Percentiles rank a stretch among this genome's conserved stretches.
Conservation (phyloP, 2,329 filamentous ascomycete genomes). For the Emericellopsis cladophorae region DNA sequence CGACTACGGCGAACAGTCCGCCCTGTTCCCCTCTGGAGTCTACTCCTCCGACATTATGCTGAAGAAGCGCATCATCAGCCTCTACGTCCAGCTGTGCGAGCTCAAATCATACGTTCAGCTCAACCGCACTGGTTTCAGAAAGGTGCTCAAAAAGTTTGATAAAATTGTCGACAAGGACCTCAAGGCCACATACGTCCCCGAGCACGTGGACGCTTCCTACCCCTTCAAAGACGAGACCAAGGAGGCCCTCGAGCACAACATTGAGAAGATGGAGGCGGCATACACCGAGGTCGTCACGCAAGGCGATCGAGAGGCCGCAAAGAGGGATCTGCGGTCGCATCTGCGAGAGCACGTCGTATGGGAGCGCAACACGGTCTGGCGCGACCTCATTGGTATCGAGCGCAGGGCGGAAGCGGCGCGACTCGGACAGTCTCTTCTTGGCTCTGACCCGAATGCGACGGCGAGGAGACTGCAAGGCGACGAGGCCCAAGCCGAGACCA, state of each 20-base stretch:
- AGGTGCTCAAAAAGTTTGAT: conserved; percentile 97
- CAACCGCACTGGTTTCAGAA: conserved; percentile 92
- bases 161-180: conserved; percentile 82
- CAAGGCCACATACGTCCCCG: conserved; percentile 62
- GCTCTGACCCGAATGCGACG: conserved; percentile 54
- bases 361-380: conserved; percentile 98
- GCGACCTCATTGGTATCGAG: conserved; percentile 97
- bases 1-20: conserved; percentile 65
- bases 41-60: conserved; percentile 65
- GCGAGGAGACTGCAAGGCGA: conserved; percentile 74
- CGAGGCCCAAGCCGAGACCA: conserved; percentile 51
- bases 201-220: conserved; percentile 64
- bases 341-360: conserved; percentile 94
- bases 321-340: conserved; percentile 77
- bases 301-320: conserved; percentile 65
- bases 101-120: conserved; percentile 92
- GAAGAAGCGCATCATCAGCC: conserved; percentile 78
- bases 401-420: conserved; percentile 89
- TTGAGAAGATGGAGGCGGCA: conserved; percentile 60
- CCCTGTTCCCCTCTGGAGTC: conserved; percentile 48
- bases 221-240: conserved; percentile 69
- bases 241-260: conserved; percentile 55
- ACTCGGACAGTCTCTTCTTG: conserved; percentile 73
- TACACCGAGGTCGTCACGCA: conserved; percentile 76
- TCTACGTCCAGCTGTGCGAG: conserved; percentile 89